Evolutionary conservation across 225 moss, liverwort and hornwort genomes (phyloP), one percentile per base, ranked within the genome.

Genomic region (Climacium dendroides): DNA sequence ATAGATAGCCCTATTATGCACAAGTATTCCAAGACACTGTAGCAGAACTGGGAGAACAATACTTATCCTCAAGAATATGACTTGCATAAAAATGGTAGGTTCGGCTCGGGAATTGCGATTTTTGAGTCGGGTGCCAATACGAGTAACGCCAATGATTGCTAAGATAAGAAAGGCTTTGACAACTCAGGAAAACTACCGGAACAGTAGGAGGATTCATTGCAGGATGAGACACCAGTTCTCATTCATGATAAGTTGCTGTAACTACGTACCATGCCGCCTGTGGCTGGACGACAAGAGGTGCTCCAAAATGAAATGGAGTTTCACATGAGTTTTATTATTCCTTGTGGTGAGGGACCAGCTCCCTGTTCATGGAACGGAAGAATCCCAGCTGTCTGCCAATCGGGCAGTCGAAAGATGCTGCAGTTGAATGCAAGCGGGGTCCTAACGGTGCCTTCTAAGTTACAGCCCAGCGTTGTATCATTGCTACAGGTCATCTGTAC

Each of bases 101-200:
- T 83, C 57, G 77, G 65, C 48, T 88, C 34, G 65, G 86, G 72
- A 74, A 37, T 71, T 16, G 87, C 25, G 53, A 81, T 25, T 70
- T n/a, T 58, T 65, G 77, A 66, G 77, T 75, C 86, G 79, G 32
- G 72, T 63, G 63, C 87, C 81, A 47, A 85, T 70, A 37, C 55
- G 30, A 55, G 63, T 79, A 59, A 35, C 63, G 57, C 83, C 83
- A 83, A 91, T 91, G 88, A 91, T 88, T 91, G 90, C 79, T 25
- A 24, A n/a, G 86, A 79, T 82, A 66, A 83, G 52, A 57, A 88
- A 62, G 47, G 30, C 80, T 15, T 59, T 25, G 74, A 84, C 39
- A 60, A 66, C 52, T 41, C 39, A 84, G 19, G 74, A 45, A 66
- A 74, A 72, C 73, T 50, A 59, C 84, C 52, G 39, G 24, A 79